A percentile compares a stretch with the other conserved stretches of the same genome.
These are phyloP conservation scores for Hortiboletus rubellus DNA, from an alignment of 1,284 basidiomycete species.

Conservation along the genomic window DNA sequence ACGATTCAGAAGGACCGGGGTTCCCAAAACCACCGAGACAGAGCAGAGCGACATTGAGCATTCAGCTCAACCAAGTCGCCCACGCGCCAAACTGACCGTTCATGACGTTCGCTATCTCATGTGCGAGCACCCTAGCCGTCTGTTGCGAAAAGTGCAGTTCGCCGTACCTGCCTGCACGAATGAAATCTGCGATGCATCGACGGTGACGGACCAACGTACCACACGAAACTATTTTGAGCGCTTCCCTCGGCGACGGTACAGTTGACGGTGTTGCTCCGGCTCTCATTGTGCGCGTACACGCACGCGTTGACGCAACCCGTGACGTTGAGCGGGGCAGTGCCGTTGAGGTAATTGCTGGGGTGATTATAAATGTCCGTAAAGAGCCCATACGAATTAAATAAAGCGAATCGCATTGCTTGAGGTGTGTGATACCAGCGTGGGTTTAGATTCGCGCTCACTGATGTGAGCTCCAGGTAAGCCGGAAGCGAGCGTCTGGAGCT, in stretches of 20 bases:
- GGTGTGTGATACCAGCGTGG: not conserved
- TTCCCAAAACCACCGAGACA: too few relatives aligned
- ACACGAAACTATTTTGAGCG: constrained; percentile 37
- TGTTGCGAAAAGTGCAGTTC: constrained; percentile 36
- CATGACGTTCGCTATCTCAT: constrained; percentile 31
- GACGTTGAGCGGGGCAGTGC: constrained; percentile 37
- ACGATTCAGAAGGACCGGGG: too few relatives aligned
- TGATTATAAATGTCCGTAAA: constrained; percentile 37
- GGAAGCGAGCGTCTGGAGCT: constrained; percentile 43
- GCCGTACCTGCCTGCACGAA: constrained; percentile 25
- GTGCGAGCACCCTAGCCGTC: constrained; percentile 33
- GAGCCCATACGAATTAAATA: constrained; percentile 38
- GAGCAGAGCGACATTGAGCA: too few relatives aligned
- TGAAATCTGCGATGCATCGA: not conserved
- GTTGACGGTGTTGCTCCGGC: constrained; percentile 5
- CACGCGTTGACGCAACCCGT: constrained; percentile 34
- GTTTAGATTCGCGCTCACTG: constrained; percentile 20
- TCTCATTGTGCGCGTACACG: constrained; percentile 25
- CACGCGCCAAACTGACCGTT: constrained; percentile 27
- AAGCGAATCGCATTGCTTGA: constrained; percentile 14
- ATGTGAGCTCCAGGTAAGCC: constrained; percentile 36
- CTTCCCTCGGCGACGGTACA: constrained; percentile 31
- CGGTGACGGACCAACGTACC: constrained; percentile 19
- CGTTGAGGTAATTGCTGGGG: constrained; percentile 37
- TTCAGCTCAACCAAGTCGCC: constrained; percentile 33